Base-by-base conservation (phyloP, 2,329 filamentous ascomycete species). In the Fusarium humuli region DNA sequence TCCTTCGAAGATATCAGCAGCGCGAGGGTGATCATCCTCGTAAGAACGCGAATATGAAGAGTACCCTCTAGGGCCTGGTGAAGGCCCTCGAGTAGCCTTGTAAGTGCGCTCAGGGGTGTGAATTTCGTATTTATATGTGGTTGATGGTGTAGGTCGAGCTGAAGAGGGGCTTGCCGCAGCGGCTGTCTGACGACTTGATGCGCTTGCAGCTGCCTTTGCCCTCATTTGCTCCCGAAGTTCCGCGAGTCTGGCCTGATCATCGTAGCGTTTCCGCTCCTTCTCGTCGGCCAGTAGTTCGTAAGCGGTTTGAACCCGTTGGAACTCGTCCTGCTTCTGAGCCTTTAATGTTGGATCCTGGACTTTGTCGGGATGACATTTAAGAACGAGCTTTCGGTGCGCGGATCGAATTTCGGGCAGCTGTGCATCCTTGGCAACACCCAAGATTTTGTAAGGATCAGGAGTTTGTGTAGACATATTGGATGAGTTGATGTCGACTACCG, bases 281-380 rank as follows among this genome's bases (percentile, higher is more conserved):
- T 95, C 92, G 77, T 98, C 91, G 76, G 89, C 92, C 65, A 99
- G 88, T 30, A 96, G 85, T 81, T 98, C 96, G 81, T 97, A 99
- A 53, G 96, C 94, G 75, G 94, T 89, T 79, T 98, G 94, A 34
- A 98, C 93, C 78, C 90, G 90, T 81, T 98, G 94, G 77, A 98
- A 99, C 80, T 97, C 91, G 73, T 94, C 91, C 74, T 92, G 90
- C 79, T 94, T 97, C 73, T 89, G 83, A 63, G 89, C 88, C 81
- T 96, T 97, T 75, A 92, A 84, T 18, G 88, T 84, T 56, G 91
- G 89, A 75, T 97, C 88, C 72, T 94, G 91, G 68, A 97, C 89
- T 82, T 97, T 97, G 84, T 98, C 94, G 34, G 94, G 94, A 74
- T 98, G 94, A 77, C 92, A 94, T 79, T 92, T 94, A 73, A 97